A percentile compares a stretch with the other conserved stretches of the same genome.
These are phyloP conservation scores for Endocarpon pusillum DNA, from an alignment of 495 filamentous ascomycete species.

Conservation along the genomic window DNA sequence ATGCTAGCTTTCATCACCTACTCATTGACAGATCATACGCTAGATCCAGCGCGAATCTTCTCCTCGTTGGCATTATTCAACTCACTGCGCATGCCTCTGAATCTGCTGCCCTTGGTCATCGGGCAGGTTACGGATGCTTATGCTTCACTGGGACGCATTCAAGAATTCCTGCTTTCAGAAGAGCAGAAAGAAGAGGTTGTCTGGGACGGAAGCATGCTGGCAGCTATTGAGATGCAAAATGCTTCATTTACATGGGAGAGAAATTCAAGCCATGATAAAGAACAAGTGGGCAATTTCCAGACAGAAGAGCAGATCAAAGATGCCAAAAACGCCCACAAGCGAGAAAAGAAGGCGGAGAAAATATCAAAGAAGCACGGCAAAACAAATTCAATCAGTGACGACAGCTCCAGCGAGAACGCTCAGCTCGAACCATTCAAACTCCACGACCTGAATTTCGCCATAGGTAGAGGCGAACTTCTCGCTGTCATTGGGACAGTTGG, in stretches of 20 bases:
- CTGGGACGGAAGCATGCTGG: conserved; percentile 39
- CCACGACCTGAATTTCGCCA: conserved; percentile 49
- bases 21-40: conserved; percentile 50
- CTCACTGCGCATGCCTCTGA: conserved; percentile 71
- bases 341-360: conserved; percentile 19
- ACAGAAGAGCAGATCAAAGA: conserved; percentile 29
- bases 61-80: conserved; percentile 91
- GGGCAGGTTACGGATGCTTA: conserved; percentile 79
- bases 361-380: conserved; percentile 14
- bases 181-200: conserved; percentile 61
- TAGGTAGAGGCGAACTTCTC: conserved; percentile 68
- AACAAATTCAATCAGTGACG: conserved; percentile 15
- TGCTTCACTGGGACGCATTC: conserved; percentile 65
- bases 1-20: conserved; percentile 94
- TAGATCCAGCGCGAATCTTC: conserved; percentile 67
- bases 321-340: conserved; percentile 6
- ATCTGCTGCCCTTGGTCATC: conserved; percentile 73
- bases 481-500: conserved; percentile 87
- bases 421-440: conserved; percentile 69
- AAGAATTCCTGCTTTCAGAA: conserved; percentile 74
- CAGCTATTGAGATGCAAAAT: conserved; percentile 53
- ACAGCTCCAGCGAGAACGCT: conserved; percentile 26
- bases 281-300: conserved; percentile 21
- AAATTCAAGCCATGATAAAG: conserved; percentile 47
- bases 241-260: conserved; percentile 92